Base-by-base conservation (phyloP, 352 stramenopile genomes). In the Phytopythium montanum region DNA sequence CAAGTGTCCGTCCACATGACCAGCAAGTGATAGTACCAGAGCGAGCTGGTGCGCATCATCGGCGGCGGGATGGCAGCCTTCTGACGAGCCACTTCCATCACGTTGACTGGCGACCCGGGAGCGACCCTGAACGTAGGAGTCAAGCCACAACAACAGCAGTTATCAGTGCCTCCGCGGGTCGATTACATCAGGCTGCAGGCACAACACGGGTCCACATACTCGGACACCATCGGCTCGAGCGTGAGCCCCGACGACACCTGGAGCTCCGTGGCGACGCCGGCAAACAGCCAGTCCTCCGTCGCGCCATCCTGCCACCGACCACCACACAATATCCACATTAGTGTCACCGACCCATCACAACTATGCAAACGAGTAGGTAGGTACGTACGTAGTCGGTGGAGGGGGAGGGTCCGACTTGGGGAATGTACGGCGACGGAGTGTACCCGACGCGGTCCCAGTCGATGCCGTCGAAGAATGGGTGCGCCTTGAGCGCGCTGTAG, bases 211-310 rank as follows among this genome's bases (percentile, higher is more conserved):
- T 33, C 14, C 8, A 77, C 76, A 48, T 85, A 88, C 81, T 83
- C 68, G 46, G 74, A 73, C 52, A 84, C 69, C 54, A 59, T 44
- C 8, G 84, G 73, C 33, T 94, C 84, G 2, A 90, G 77, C 18
- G 72, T 73, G 18, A 95, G 67, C 29, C 86, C 86, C 31, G 86
- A 95, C 12, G 86, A 95, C 34, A 95, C 82, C 64, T 95, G 85
- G 13, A 95, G 62, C 59, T 95, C 86, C 16, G 86, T 95, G 14
- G 86, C 86, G 25, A 95, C 86, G 52, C 86, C 86, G 8, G 86
- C 86, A 66, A 95, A 95, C 33, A 95, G 64, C 86, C 86, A 95
- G 54, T 95, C 86, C 64, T 95, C 86, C 5, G 84, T 95, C 16
- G 86, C 86, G 13, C 86, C 86, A 71, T 95, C 86, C 82, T 95